Evolutionary conservation across 768 basidiomycete genomes (phyloP).

Genomic region (Dacryopinax primogenitus): DNA sequence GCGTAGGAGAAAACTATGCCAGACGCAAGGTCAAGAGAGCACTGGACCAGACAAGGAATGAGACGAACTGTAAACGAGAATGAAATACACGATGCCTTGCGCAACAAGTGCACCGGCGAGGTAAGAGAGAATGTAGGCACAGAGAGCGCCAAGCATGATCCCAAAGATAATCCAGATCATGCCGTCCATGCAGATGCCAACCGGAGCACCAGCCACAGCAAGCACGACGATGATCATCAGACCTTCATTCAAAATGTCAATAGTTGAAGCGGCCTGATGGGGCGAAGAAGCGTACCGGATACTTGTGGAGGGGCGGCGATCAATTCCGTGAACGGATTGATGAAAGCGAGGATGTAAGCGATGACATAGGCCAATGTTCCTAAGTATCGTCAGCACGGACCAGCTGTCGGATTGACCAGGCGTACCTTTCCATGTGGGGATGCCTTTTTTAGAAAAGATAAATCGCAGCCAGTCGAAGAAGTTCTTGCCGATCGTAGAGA

Average conservation of each 20-base stretch:
- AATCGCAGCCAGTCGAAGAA: not conserved
- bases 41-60: not conserved
- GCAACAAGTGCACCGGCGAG: not conserved
- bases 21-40: not conserved
- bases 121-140: not conserved
- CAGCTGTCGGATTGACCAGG: not conserved
- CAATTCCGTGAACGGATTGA: not conserved
- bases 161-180: not conserved
- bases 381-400: not conserved
- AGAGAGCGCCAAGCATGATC: not conserved
- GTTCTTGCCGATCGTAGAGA: not conserved
- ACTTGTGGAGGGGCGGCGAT: not conserved
- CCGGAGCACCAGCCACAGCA: not conserved
- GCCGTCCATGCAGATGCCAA: not conserved
- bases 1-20: not conserved
- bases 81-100: not conserved
- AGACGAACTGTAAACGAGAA: not conserved
- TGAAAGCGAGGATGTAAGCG: not conserved
- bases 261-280: not conserved
- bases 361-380: not conserved
- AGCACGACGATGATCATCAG: constrained; percentile 7
- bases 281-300: not conserved
- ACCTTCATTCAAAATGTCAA: not conserved
- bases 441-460: not conserved
- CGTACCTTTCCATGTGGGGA: constrained; percentile 3